Percentiles rank a stretch among this genome's conserved stretches.
These are phyloP conservation scores for Daldinia vernicosa DNA, from an alignment of 495 filamentous ascomycete species.

Conservation along the genomic window DNA sequence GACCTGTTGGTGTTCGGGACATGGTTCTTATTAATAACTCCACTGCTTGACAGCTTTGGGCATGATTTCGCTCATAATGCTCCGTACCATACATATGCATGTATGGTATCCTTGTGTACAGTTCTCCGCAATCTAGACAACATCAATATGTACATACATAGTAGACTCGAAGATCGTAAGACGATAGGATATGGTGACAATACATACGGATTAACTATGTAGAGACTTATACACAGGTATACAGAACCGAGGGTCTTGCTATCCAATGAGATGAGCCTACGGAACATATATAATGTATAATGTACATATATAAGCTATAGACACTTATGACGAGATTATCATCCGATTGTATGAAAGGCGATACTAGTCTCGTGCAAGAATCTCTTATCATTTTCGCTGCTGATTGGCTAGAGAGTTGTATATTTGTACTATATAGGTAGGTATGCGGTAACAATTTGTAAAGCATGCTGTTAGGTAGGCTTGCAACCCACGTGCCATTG, in stretches of 20 bases:
- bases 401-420: conserved; percentile 21
- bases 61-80: conserved; percentile 12
- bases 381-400: conserved; percentile 19
- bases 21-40: conserved; percentile 35
- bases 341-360: conserved; percentile 31
- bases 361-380: neutral
- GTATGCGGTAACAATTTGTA: neutral
- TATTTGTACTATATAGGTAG: neutral
- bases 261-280: conserved; percentile 7
- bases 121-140: conserved; percentile 9
- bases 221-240: neutral
- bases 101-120: neutral
- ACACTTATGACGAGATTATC: conserved; percentile 30
- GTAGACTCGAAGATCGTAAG: conserved; percentile 9
- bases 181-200: neutral
- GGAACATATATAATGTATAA: conserved; percentile 1
- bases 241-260: neutral
- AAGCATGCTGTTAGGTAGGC: neutral
- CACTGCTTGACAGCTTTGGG: conserved; percentile 17
- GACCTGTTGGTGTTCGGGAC: conserved; percentile 14
- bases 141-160: too few relatives aligned
- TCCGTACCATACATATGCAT: neutral
- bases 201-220: too few relatives aligned
- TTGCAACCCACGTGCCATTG: neutral
- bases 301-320: too few relatives aligned